Evolutionary conservation across 1,284 basidiomycete genomes (phyloP).

Genomic region (Rhodotorula sp.): DNA sequence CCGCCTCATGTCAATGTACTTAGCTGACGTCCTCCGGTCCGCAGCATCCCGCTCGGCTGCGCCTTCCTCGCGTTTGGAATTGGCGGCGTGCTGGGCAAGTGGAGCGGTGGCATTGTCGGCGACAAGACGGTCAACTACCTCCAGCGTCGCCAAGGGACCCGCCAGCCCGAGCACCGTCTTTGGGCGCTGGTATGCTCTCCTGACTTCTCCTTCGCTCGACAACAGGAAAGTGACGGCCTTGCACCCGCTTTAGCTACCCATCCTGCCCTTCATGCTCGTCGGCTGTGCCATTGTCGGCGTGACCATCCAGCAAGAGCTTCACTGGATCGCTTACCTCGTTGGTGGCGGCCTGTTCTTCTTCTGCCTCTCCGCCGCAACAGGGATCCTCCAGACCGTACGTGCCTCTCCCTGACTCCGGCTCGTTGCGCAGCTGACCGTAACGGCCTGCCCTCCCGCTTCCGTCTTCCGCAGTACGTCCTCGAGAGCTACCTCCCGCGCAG

Average conservation of each 20-base stretch:
- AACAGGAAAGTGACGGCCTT: neutral
- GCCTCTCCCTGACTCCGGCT: slow-evolving; percentile 1
- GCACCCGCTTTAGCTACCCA: slow-evolving; percentile 28
- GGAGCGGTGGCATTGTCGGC: slow-evolving; percentile 48
- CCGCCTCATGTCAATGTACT: neutral
- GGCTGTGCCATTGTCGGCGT: slow-evolving; percentile 49
- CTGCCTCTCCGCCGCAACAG: slow-evolving; percentile 41
- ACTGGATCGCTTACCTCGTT: slow-evolving; percentile 50
- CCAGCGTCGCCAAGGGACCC: slow-evolving; percentile 44
- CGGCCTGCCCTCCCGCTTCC: slow-evolving; percentile 26
- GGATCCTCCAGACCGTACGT: slow-evolving; percentile 4
- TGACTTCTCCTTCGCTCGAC: neutral
- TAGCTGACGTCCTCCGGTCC: neutral
- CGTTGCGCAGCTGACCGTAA: neutral
- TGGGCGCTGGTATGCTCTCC: slow-evolving; percentile 46
- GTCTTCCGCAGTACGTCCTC: slow-evolving; percentile 48
- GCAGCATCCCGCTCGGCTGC: slow-evolving; percentile 45
- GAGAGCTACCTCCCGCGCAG: slow-evolving; percentile 49
- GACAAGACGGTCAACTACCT: slow-evolving; percentile 48
- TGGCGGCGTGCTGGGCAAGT: slow-evolving; percentile 50
- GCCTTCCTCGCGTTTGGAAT: slow-evolving; percentile 50
- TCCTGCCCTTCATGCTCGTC: slow-evolving; percentile 47
- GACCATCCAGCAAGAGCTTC: slow-evolving; percentile 45
- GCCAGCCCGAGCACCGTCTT: slow-evolving; percentile 52
- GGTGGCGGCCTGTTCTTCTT: slow-evolving; percentile 50